Evolutionary conservation across 805 yeast species (phyloP).

Genomic region (Yarrowia porcina): DNA sequence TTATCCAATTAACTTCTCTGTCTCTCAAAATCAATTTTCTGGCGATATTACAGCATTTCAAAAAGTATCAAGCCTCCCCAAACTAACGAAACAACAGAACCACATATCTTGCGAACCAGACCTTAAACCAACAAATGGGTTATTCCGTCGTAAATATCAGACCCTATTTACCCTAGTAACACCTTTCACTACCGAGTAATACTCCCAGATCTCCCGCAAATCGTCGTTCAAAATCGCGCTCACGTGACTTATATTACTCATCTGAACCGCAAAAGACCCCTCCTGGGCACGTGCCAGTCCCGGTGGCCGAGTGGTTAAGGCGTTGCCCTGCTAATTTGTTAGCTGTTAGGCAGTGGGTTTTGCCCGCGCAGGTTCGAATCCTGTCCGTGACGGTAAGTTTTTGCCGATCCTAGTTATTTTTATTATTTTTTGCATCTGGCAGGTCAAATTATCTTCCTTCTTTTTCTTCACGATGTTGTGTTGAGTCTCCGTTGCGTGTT

Average conservation of each 20-base stretch:
- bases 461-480: too few relatives aligned
- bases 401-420: too few relatives aligned
- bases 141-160: background rate
- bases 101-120: background rate
- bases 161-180: background rate
- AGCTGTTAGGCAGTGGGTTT: conserved; percentile 66
- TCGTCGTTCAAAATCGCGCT: background rate
- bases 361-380: conserved; percentile 99
- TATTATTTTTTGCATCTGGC: conserved; percentile 35
- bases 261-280: background rate
- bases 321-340: conserved; percentile 25
- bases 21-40: too few relatives aligned
- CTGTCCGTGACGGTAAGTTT: conserved; percentile 97
- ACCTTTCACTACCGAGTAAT: background rate
- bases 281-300: conserved; percentile 5
- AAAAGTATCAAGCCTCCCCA: too few relatives aligned
- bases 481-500: too few relatives aligned
- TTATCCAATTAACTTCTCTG: too few relatives aligned
- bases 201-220: background rate
- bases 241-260: background rate
- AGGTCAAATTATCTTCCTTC: background rate
- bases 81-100: background rate
- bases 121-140: background rate
- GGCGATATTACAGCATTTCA: too few relatives aligned
- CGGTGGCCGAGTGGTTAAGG: conserved; percentile 27